Conservation (phyloP, 2,329 filamentous ascomycete genomes). For the Diplodia mutila region DNA sequence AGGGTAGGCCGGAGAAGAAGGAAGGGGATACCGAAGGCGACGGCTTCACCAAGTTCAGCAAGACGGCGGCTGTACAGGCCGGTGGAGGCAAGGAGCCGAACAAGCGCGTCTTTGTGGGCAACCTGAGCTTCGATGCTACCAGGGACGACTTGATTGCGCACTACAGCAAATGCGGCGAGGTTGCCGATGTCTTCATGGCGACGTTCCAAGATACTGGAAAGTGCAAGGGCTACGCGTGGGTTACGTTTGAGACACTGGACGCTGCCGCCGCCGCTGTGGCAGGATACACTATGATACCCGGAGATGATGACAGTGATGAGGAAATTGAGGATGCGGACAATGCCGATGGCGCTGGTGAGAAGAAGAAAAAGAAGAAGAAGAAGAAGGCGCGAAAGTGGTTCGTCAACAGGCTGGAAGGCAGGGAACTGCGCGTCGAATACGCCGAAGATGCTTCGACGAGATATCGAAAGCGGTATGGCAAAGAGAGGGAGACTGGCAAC, state of each 20-base stretch:
- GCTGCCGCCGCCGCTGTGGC: constrained; percentile 76
- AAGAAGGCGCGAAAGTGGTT: constrained; percentile 68
- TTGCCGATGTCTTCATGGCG: constrained; percentile 83
- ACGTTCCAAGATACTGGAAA: constrained; percentile 97
- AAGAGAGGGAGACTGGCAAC: constrained; percentile 34
- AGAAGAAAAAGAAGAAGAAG: constrained; percentile 48
- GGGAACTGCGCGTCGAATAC: constrained; percentile 84
- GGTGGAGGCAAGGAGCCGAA: constrained; percentile 63
- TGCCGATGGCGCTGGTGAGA: constrained; percentile 60
- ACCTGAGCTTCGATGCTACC: constrained; percentile 56
- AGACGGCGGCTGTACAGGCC: constrained; percentile 26
- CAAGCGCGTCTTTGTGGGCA: constrained; percentile 81
- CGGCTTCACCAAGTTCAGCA: constrained; percentile 11
- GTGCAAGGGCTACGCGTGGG: constrained; percentile 97
- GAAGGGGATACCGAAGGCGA: constrained; percentile 46
- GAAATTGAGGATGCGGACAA: constrained; percentile 49
- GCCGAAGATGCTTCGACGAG: constrained; percentile 87
- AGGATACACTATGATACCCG: constrained; percentile 75
- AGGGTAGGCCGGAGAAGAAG: constrained; percentile 79
- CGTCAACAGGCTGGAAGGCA: constrained; percentile 81
- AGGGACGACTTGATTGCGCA: constrained; percentile 80
- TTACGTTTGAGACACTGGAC: constrained; percentile 81
- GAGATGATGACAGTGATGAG: constrained; percentile 59
- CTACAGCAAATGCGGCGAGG: constrained; percentile 81
- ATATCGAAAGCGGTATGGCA: constrained; percentile 90